A percentile compares a stretch with the other conserved stretches of the same genome.
phyloP scores from a whole-genome alignment of 306 rosid species.

The Prunus padus region DNA sequence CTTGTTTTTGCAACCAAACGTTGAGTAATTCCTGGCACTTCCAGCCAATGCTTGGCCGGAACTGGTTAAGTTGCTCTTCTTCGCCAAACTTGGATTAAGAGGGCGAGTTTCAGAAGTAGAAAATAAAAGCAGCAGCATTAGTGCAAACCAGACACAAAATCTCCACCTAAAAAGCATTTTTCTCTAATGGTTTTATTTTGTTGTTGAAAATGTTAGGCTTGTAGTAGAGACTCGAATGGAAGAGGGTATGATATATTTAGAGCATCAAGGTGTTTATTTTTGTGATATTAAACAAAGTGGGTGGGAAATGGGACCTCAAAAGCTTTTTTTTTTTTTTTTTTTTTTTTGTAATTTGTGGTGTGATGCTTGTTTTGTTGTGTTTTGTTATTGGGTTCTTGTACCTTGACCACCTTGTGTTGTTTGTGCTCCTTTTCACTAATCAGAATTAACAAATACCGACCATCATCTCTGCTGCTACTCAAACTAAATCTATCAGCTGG shows the following conservation, averaged over 20 bases:
- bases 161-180: conserved; percentile 10
- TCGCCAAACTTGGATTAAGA: conserved; percentile 6
- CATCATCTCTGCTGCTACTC: not conserved
- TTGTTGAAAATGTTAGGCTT: not conserved
- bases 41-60: conserved; percentile 8
- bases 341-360: not conserved
- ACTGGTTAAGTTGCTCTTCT: not conserved
- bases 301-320: conserved; percentile 7
- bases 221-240: not conserved
- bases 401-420: too few relatives aligned
- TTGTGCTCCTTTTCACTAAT: not conserved
- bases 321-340: not conserved
- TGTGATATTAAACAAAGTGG: not conserved
- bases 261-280: not conserved
- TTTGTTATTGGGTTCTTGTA: not conserved
- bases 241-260: conserved; percentile 9
- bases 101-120: conserved; percentile 16
- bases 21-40: conserved; percentile 10
- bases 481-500: too few relatives aligned
- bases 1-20: conserved; percentile 4
- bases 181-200: not conserved
- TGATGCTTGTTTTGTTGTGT: not conserved
- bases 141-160: not conserved
- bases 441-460: conserved; percentile 22
- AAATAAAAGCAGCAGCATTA: conserved; percentile 24